Base-by-base conservation (phyloP, 345 rosid genomes). In the Populus nigra region DNA sequence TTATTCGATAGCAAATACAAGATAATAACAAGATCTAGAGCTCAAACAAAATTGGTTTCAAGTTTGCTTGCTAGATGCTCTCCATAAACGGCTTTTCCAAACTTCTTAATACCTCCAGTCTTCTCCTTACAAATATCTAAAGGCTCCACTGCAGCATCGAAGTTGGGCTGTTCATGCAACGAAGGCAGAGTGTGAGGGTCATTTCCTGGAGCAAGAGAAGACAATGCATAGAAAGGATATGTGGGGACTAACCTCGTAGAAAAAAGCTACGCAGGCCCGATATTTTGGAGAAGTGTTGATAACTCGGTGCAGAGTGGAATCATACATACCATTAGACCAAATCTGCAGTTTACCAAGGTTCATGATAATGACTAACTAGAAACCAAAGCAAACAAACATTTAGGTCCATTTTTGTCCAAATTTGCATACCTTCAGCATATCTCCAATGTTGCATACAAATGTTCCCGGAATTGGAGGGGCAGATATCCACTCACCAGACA, bases 401-500 rank as follows among this genome's bases (percentile, higher is more conserved):
- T 11, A 38, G 39, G 11, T 66, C 3, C 6, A 15, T 20, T 43
- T 67, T 39, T 17, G 23, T 69, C 27, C 33, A 13, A 20, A 11
- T 70, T 7, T 4, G 11, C 35, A 43, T 82, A 93, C 96, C 99
- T 93, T 93, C 72, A 93, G 81, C 98, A 95, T 95, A 86, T 95
- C 96, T 2, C 99, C 94, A 4, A 95, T 93, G 91, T 91, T 93
- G 87, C 98, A 95, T 16, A 93, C 91, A 80, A 93, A 91, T 23
- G 97, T 79, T 77, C 96, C 97, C 0, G 94, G 93, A 31, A 93
- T 82, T 0, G 98, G 97, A n/a, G 90, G 86, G 50, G 98, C 98
- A 11, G 91, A 85, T 79, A 95, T 90, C 98, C 99, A 95, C 59
- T 93, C 92, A 3, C 97, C 98, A 0, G 90, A 69, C 61, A 73